Conservation (phyloP, 345 rosid genomes). For the Chamaenerion angustifolium region DNA sequence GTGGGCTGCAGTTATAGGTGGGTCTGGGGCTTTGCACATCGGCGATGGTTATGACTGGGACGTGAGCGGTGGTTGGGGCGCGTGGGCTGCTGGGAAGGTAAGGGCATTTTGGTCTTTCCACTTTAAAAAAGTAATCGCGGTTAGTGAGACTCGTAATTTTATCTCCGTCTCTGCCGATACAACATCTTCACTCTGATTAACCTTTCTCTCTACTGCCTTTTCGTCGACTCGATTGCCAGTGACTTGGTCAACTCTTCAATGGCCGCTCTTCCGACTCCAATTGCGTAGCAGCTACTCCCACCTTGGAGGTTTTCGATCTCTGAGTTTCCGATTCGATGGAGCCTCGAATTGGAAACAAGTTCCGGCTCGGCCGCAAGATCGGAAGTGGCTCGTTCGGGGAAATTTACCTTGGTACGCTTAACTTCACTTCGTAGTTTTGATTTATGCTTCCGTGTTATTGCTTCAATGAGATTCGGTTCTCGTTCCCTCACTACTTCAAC, state of each 20-base stretch:
- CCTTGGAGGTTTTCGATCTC: neutral
- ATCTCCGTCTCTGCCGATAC: neutral
- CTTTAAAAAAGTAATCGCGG: too few species aligned
- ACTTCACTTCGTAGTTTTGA: neutral
- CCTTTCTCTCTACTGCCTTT: neutral
- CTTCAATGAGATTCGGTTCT: neutral
- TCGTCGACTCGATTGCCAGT: neutral
- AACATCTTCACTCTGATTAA: neutral
- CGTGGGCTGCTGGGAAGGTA: too few species aligned
- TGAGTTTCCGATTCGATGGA: conserved; percentile 26
- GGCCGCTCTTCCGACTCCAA: neutral
- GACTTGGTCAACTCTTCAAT: neutral
- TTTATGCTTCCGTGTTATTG: neutral
- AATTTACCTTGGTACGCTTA: conserved; percentile 67
- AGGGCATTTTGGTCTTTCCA: too few species aligned
- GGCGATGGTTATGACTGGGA: too few species aligned
- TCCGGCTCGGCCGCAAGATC: conserved; percentile 80
- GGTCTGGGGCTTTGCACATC: too few species aligned
- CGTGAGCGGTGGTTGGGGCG: too few species aligned
- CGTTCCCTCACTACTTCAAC: neutral
- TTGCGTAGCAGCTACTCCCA: neutral
- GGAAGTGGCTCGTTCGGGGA: conserved; percentile 98
- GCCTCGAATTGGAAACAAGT: conserved; percentile 81
- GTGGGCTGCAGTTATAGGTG: too few species aligned
- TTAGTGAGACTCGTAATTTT: too few species aligned